phyloP scores from a whole-genome alignment of 768 basidiomycete species.

The Amanita phalloides region DNA sequence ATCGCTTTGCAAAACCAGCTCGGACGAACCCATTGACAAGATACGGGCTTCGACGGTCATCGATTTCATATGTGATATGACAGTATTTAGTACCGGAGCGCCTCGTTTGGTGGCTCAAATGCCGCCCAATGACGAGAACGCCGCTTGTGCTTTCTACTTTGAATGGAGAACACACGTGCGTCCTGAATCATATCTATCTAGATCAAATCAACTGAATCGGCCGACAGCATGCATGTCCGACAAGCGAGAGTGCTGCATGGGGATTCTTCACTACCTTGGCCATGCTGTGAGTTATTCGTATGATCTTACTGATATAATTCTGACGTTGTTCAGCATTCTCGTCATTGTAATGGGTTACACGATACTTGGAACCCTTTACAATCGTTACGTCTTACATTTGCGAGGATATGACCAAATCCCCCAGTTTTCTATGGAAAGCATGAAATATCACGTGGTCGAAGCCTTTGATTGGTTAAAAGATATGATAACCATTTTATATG shows the following conservation, averaged over 20 bases:
- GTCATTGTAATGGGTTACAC: slow-evolving; percentile 55
- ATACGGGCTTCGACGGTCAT: slow-evolving; percentile 55
- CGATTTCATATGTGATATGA: slow-evolving; percentile 68
- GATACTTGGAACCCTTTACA: slow-evolving; percentile 63
- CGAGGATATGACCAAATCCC: slow-evolving; percentile 70
- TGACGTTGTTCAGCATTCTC: slow-evolving; percentile 30
- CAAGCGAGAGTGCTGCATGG: slow-evolving; percentile 39
- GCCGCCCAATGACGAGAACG: slow-evolving; percentile 49
- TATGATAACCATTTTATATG: slow-evolving; percentile 14
- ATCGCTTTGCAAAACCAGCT: slow-evolving; percentile 45
- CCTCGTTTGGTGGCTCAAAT: slow-evolving; percentile 55
- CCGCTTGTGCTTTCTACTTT: slow-evolving; percentile 67
- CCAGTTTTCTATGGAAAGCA: slow-evolving; percentile 41
- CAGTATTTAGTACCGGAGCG: slow-evolving; percentile 44
- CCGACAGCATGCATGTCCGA: slow-evolving; percentile 60
- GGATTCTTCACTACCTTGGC: slow-evolving; percentile 44
- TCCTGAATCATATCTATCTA: slow-evolving; percentile 2
- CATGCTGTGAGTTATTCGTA: slow-evolving; percentile 38
- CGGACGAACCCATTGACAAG: slow-evolving; percentile 20
- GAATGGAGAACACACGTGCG: slow-evolving; percentile 80
- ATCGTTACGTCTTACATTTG: slow-evolving; percentile 62
- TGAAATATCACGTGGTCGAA: slow-evolving; percentile 36
- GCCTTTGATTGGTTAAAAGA: slow-evolving; percentile 34
- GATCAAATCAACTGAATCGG: slow-evolving; percentile 1
- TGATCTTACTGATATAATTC: neutral